Base-by-base conservation (phyloP, 352 stramenopile genomes). In the Phytopythium cucurbitacearum region DNA sequence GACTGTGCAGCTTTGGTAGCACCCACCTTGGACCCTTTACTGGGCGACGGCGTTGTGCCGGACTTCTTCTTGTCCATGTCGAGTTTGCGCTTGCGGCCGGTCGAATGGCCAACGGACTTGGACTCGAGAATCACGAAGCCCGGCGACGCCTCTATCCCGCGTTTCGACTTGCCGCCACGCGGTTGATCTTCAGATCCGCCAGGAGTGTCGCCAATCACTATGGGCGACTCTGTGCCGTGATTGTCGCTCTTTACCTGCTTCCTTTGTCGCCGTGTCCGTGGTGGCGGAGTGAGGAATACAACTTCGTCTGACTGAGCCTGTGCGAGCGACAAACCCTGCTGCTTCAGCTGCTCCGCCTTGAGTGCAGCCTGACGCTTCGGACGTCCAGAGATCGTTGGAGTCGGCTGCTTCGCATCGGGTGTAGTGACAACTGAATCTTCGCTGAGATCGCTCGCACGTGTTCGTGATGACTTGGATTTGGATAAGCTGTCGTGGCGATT, bases 21-120 rank as follows among this genome's bases (percentile, higher is more conserved):
- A 42, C 43, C 56, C 9, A 58, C 54, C 12, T 45, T 48, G n/a
- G 40, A 52, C 1, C 16, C 40, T 32, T 80, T 80, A 3, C 44
- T 40, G 10, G 48, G 43, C 16, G 65, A 62, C 0, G 21, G 21
- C 2, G 21, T 28, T 28, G 21, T 28, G 2, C 21, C 21, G 21
- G 60, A 53, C 38, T 78, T 82, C 58, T 68, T 81, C 51, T 65
- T 71, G 57, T 80, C 69, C 68, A 90, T 72, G n/a, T 85, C 73
- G 3, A 88, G 54, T 49, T 87, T 87, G 35, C 77, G 67, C 48
- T 88, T 88, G 16, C 73, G 64, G 5, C 65, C 62, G 43, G 51
- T 62, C 5, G 35, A 37, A 15, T 8, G 46, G 10, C 32, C 16
- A 12, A n/a, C 38, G 7, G 36, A 5, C 28, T 53, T 53, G 10